Percentiles rank a stretch among this genome's conserved stretches.
Conservation (phyloP, 768 basidiomycete genomes). For the Phaeolepiota aurea region DNA sequence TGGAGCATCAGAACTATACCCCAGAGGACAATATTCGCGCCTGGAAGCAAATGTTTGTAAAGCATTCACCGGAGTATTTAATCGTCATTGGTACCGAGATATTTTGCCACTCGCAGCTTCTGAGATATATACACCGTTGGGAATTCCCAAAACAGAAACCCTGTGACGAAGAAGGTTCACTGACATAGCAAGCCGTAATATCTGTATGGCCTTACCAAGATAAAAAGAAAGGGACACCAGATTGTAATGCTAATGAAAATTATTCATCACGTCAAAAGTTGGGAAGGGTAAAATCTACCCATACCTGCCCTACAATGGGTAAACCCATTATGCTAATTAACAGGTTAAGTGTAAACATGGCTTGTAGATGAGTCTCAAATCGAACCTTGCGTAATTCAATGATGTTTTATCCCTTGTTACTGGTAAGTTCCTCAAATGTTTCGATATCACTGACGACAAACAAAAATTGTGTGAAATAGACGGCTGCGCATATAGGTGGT, state of each 20-base stretch:
- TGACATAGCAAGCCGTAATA: neutral
- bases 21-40: conserved; percentile 53
- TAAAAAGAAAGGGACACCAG: conserved; percentile 59
- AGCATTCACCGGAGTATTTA: too few species aligned
- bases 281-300: too few species aligned
- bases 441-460: conserved; percentile 17
- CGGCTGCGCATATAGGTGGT: conserved; percentile 49
- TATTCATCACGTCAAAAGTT: too few species aligned
- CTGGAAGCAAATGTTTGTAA: too few species aligned
- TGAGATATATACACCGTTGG: conserved; percentile 61
- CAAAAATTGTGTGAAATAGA: conserved; percentile 65
- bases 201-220: conserved; percentile 26
- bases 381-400: conserved; percentile 59
- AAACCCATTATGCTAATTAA: conserved; percentile 51
- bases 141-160: conserved; percentile 54
- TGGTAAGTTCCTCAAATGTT: neutral
- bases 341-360: neutral
- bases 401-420: conserved; percentile 57
- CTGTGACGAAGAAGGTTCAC: conserved; percentile 17
- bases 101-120: conserved; percentile 51
- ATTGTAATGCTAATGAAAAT: conserved; percentile 42
- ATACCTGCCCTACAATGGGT: conserved; percentile 53
- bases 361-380: neutral
- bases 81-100: conserved; percentile 47
- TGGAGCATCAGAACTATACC: conserved; percentile 54